Evolutionary conservation across 1,139 yeast genomes (phyloP).

Genomic region (Hemisphaericaspora xylanilytica): DNA sequence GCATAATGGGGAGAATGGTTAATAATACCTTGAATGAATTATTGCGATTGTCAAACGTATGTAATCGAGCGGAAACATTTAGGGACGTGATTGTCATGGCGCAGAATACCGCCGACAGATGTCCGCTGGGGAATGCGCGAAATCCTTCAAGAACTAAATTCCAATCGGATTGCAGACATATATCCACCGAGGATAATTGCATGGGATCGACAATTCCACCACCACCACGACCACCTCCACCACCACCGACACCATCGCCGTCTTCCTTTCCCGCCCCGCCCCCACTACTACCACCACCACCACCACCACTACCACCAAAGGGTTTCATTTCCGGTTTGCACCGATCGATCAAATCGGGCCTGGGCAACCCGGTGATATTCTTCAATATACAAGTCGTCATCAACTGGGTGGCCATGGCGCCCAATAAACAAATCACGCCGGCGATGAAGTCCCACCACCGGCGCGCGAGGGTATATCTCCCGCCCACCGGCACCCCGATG

Average conservation of each 20-base stretch:
- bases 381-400: conserved; percentile 42
- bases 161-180: conserved; percentile 31
- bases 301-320: no score
- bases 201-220: conserved; percentile 10
- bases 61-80: conserved; percentile 36
- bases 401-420: conserved; percentile 40
- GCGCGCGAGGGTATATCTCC: conserved; percentile 20
- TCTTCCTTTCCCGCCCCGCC: no score
- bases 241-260: no score
- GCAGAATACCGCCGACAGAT: conserved; percentile 47
- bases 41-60: conserved; percentile 37
- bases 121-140: conserved; percentile 53
- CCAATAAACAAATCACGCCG: conserved; percentile 37
- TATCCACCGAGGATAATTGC: conserved; percentile 28
- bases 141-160: conserved; percentile 44
- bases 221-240: no score
- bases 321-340: conserved; percentile 32
- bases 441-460: conserved; percentile 43
- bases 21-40: conserved; percentile 34
- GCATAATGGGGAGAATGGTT: conserved; percentile 33
- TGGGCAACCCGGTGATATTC: conserved; percentile 42
- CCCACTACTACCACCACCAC: no score
- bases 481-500: no score
- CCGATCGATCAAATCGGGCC: conserved; percentile 48
- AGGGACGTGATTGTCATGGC: conserved; percentile 39